Percentiles rank a stretch among this genome's conserved stretches.
Evolutionary conservation across 225 moss, liverwort and hornwort genomes (phyloP).

Genomic region (Sphagnum contortum): DNA sequence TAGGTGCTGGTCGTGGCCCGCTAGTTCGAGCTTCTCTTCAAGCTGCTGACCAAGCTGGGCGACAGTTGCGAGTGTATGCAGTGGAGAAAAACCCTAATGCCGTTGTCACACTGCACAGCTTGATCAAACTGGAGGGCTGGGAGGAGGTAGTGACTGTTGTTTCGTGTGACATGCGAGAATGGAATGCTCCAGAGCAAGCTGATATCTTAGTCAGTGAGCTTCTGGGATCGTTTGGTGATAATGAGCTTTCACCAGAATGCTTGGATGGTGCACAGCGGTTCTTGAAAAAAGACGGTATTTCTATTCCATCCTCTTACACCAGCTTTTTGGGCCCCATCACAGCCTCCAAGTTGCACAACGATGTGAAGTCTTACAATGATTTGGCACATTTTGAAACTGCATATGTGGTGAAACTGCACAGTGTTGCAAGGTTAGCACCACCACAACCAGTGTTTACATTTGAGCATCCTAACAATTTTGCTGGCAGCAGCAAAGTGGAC

Average conservation of each 20-base stretch:
- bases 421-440: conserved; percentile 80
- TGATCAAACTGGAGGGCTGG: conserved; percentile 95
- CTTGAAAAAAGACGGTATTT: conserved; percentile 76
- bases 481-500: conserved; percentile 32
- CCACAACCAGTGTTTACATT: conserved; percentile 97
- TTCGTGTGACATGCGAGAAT: conserved; percentile 94
- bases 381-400: conserved; percentile 97
- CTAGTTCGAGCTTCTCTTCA: conserved; percentile 86
- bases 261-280: conserved; percentile 93
- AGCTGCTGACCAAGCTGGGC: conserved; percentile 71
- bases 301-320: conserved; percentile 95
- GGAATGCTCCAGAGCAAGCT: conserved; percentile 95
- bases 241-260: conserved; percentile 95
- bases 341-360: conserved; percentile 90
- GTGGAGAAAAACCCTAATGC: conserved; percentile 99
- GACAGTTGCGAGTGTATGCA: conserved; percentile 75
- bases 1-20: conserved; percentile 93
- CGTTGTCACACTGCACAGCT: conserved; percentile 89
- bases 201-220: conserved; percentile 97
- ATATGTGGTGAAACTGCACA: conserved; percentile 95
- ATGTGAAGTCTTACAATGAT: conserved; percentile 93
- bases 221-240: conserved; percentile 93
- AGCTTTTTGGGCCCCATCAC: conserved; percentile 86
- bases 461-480: conserved; percentile 52
- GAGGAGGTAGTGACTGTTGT: conserved; percentile 78